A percentile compares a stretch with the other conserved stretches of the same genome.
phyloP scores from a whole-genome alignment of 495 filamentous ascomycete species.

The Neurospora sp. region DNA sequence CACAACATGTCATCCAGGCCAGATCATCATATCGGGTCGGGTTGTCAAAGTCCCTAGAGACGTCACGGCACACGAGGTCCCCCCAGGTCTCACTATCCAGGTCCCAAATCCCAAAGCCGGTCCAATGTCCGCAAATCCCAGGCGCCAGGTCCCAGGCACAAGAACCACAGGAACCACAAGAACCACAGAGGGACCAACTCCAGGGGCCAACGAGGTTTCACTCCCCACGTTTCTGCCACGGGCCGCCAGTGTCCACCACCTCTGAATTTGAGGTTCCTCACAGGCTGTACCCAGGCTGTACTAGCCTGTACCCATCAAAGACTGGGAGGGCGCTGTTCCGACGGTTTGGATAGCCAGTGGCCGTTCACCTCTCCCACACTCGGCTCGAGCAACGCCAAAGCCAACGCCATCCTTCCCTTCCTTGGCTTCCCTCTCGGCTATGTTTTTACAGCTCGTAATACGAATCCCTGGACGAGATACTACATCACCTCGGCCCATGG shows the following conservation, averaged over 20 bases:
- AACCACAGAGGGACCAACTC: neutral
- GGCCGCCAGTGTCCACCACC: neutral
- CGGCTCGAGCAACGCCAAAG: neutral
- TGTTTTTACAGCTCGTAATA: neutral
- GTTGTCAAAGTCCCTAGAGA: neutral
- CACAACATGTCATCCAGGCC: neutral
- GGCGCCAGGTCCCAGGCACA: neutral
- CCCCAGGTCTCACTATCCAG: neutral
- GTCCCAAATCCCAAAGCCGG: neutral
- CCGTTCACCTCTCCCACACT: neutral
- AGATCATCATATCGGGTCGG: too few relatives aligned
- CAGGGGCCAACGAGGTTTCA: neutral
- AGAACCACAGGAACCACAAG: neutral
- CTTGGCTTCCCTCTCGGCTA: neutral
- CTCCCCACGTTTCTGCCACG: neutral
- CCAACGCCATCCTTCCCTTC: neutral
- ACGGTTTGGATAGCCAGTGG: neutral
- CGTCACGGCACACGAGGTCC: neutral
- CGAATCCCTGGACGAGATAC: neutral
- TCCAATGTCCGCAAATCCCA: neutral
- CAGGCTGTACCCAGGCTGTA: neutral
- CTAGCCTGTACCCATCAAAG: neutral
- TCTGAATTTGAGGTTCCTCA: neutral
- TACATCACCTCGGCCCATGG: neutral
- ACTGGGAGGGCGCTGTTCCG: neutral